A percentile compares a stretch with the other conserved stretches of the same genome.
phyloP scores from a whole-genome alignment of 495 filamentous ascomycete species.

The Penicillium arizonense region DNA sequence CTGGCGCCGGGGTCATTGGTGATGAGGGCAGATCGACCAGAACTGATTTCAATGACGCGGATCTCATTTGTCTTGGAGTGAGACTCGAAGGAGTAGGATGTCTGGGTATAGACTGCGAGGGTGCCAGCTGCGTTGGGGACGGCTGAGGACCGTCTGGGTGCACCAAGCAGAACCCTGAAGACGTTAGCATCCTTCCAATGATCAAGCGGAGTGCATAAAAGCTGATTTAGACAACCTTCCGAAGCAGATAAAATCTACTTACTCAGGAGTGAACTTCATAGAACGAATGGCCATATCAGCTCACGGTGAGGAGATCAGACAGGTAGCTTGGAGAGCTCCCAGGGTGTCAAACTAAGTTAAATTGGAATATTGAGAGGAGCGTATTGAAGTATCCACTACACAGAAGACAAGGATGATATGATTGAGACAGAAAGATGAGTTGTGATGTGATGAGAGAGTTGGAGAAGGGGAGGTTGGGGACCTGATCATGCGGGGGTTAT shows the following conservation, averaged over 20 bases:
- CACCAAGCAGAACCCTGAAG: conserved; percentile 69
- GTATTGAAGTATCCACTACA: neutral
- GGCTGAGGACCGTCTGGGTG: conserved; percentile 75
- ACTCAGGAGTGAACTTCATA: conserved; percentile 73
- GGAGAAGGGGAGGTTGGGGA: conserved; percentile 12
- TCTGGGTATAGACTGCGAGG: conserved; percentile 67
- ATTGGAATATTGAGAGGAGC: neutral
- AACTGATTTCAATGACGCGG: conserved; percentile 67
- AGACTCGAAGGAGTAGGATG: conserved; percentile 78
- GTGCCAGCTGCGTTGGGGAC: conserved; percentile 71
- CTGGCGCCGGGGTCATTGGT: conserved; percentile 61
- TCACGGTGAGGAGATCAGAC: conserved; percentile 13
- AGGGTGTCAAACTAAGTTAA: neutral
- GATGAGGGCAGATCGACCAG: conserved; percentile 63
- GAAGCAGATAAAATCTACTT: conserved; percentile 12
- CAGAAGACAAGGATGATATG: neutral
- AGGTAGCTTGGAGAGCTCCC: conserved; percentile 10
- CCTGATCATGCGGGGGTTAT: conserved; percentile 17
- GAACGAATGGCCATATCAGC: conserved; percentile 61
- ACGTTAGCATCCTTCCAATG: conserved; percentile 6
- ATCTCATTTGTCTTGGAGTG: conserved; percentile 76
- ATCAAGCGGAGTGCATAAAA: neutral
- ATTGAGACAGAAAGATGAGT: neutral
- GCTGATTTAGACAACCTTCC: neutral
- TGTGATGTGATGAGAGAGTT: conserved; percentile 3